Conservation (phyloP, 2,329 filamentous ascomycete genomes). For the Aspergillus terreus region DNA sequence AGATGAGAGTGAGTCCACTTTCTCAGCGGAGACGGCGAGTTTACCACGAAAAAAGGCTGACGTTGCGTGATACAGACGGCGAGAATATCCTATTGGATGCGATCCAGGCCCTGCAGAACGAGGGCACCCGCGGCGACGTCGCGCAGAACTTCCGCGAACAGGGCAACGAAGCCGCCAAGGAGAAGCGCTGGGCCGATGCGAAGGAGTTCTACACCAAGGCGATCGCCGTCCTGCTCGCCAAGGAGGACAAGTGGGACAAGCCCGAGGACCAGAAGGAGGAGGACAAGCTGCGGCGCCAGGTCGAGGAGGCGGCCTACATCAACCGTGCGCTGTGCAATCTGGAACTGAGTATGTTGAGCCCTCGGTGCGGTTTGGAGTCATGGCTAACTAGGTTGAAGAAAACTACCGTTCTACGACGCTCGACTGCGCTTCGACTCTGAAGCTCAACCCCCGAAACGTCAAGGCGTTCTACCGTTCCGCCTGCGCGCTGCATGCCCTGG, state of each 20-base stretch:
- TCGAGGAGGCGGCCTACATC: conserved; percentile 73
- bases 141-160: conserved; percentile 81
- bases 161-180: conserved; percentile 82
- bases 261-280: conserved; percentile 55
- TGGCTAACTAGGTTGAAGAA: conserved; percentile 50
- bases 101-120: conserved; percentile 83
- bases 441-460: conserved; percentile 73
- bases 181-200: conserved; percentile 73
- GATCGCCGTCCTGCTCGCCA: conserved; percentile 65
- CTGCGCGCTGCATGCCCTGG: conserved; percentile 71
- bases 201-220: conserved; percentile 89
- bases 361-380: not conserved
- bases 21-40: not conserved
- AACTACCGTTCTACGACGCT: conserved; percentile 85
- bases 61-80: conserved; percentile 40
- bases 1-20: conserved; percentile 44
- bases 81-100: conserved; percentile 84
- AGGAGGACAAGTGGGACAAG: conserved; percentile 54
- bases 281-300: conserved; percentile 57
- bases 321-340: conserved; percentile 91
- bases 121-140: conserved; percentile 83
- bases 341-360: conserved; percentile 60
- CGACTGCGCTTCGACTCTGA: conserved; percentile 77
- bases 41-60: not conserved
- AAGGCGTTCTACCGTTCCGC: conserved; percentile 90